A percentile compares a stretch with the other conserved stretches of the same genome.
phyloP scores from a whole-genome alignment of 2,329 filamentous ascomycete genomes.

The Talaromyces sp. region DNA sequence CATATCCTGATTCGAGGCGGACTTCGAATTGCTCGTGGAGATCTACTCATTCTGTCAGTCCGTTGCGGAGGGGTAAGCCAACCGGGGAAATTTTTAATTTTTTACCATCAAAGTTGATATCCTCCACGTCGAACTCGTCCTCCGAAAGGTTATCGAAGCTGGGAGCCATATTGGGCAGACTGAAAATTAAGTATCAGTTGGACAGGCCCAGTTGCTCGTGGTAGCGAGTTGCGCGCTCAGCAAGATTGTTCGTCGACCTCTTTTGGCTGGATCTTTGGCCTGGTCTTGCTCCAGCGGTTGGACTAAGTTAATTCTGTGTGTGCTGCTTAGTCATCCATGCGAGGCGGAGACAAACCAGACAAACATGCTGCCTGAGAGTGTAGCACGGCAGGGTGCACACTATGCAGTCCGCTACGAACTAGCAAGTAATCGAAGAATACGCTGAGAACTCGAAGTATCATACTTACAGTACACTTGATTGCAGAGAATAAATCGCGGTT shows the following conservation, averaged over 20 bases:
- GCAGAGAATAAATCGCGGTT: too few relatives aligned
- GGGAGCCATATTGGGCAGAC: slow-evolving; percentile 69
- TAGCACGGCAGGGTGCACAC: too few relatives aligned
- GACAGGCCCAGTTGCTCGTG: slow-evolving; percentile 14
- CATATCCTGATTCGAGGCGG: slow-evolving; percentile 89
- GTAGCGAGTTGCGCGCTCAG: slow-evolving; percentile 5
- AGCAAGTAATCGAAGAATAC: too few relatives aligned
- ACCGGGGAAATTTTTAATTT: slow-evolving; percentile 15
- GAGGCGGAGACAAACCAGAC: slow-evolving; percentile 13
- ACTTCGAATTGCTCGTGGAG: slow-evolving; percentile 93
- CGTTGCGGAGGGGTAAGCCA: slow-evolving; percentile 25
- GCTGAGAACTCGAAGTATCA: too few relatives aligned
- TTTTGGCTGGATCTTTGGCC: slow-evolving; percentile 4
- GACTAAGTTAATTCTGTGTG: slow-evolving; percentile 20
- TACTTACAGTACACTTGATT: too few relatives aligned
- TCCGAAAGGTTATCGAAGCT: slow-evolving; percentile 90
- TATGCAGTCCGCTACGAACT: too few relatives aligned
- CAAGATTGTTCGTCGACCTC: not conserved
- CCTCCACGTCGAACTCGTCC: slow-evolving; percentile 84
- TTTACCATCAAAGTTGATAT: slow-evolving; percentile 77
- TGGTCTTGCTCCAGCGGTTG: not conserved
- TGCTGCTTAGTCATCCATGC: slow-evolving; percentile 17
- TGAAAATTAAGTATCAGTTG: slow-evolving; percentile 17
- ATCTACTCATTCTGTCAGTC: slow-evolving; percentile 48
- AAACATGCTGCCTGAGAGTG: too few relatives aligned